These are phyloP conservation scores for Microascus cirrosus DNA, from an alignment of 2,329 filamentous ascomycete species.

Conservation along the genomic window DNA sequence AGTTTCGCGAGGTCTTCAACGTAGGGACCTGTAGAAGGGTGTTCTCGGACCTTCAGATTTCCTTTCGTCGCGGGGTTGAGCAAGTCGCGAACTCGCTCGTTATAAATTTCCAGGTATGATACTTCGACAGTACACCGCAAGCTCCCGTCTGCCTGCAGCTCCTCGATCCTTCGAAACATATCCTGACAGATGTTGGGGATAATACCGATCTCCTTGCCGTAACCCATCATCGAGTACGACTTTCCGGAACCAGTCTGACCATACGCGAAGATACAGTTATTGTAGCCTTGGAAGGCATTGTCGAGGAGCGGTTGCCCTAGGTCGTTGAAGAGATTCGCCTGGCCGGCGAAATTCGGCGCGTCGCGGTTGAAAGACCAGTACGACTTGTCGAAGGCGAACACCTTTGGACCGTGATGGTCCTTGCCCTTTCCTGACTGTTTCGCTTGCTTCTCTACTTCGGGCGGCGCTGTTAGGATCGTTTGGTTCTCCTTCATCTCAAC, in stretches of 20 bases:
- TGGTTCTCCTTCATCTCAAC: conserved; percentile 93
- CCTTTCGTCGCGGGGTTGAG: conserved; percentile 93
- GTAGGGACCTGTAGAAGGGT: conserved; percentile 94
- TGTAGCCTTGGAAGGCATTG: conserved; percentile 97
- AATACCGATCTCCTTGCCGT: conserved; percentile 88
- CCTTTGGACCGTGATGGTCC: conserved; percentile 57
- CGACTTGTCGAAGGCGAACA: conserved; percentile 91
- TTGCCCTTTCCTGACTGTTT: conserved; percentile 52
- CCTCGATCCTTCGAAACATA: conserved; percentile 83
- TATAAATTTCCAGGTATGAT: conserved; percentile 98
- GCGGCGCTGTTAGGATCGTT: conserved; percentile 73
- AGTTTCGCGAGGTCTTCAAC: conserved; percentile 96
- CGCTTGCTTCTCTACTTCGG: conserved; percentile 47
- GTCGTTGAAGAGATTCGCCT: conserved; percentile 80
- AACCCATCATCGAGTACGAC: conserved; percentile 99
- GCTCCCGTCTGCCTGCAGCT: conserved; percentile 60
- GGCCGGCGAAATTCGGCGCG: conserved; percentile 75
- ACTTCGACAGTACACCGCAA: conserved; percentile 90
- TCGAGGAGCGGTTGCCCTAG: conserved; percentile 83
- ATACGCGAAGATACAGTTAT: conserved; percentile 99
- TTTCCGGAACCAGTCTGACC: conserved; percentile 98
- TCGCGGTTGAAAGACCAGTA: conserved; percentile 95
- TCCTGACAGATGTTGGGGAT: conserved; percentile 95
- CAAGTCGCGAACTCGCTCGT: conserved; percentile 90
- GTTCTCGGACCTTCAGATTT: conserved; percentile 93